Base-by-base conservation (phyloP, 23 red algal species). In the Cyanidioschyzon merolae region DNA sequence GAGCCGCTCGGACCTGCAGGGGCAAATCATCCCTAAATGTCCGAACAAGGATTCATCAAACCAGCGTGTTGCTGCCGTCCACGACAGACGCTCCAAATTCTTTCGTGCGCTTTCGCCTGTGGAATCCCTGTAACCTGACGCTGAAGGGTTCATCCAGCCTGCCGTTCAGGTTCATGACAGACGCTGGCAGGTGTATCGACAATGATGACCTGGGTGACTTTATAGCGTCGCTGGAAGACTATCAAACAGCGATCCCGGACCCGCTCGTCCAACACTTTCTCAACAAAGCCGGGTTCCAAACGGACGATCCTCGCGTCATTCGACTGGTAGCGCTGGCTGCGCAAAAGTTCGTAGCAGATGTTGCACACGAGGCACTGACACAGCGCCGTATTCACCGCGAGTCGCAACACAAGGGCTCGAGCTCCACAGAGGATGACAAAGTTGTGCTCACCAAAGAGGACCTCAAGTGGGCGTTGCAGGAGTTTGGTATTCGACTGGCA, bases 321-420 rank as follows among this genome's bases (percentile, higher is more conserved):
- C 84, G 92, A 34, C 59, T 96, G n/a, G 67, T 96, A 50, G 94
- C 80, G 26, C 86, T 98, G 39, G 94, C 94, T 71, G 88, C 88
- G 1, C 94, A 98, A 59, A 98, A 98, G 85, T 91, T 98, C 57
- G 50, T 98, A 37, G 94, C 94, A 31, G 94, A 98, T 74, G 80
- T 98, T n/a, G 79, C 85, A 0, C 88, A 89, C 79, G 94, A 98
- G 17, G 88, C 88, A 51, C 77, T 98, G 31, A 76, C 85, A 34
- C 88, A 90, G 38, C 40, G 79, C 2, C 82, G 89, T 17, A 58
- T 92, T 74, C 76, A 88, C 24, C 83, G 75, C 38, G 75, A 76
- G 21, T 67, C 85, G 36, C 39, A 80, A 32, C 3, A 32, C 63
- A 25, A 35, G n/a, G n/a, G 32, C 7, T 35, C 32, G 29, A 7